A percentile compares a stretch with the other conserved stretches of the same genome.
phyloP scores from a whole-genome alignment of 2,329 filamentous ascomycete genomes.

The Emydomyces testavorans region DNA sequence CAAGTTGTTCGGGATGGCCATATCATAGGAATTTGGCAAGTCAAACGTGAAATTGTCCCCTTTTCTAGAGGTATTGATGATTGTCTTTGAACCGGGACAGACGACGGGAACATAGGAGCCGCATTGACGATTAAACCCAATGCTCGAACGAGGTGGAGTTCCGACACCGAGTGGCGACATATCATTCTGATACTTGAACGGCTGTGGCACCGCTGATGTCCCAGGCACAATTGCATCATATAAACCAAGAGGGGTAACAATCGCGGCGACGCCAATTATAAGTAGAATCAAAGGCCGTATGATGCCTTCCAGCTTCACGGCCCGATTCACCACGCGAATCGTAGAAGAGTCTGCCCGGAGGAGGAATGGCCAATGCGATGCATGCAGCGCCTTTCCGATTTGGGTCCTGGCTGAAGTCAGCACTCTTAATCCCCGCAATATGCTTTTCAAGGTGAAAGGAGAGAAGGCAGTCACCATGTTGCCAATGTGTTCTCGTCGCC shows the following conservation, averaged over 20 bases:
- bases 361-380: slow-evolving; percentile 35
- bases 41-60: slow-evolving; percentile 20
- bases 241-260: slow-evolving; percentile 39
- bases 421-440: neutral
- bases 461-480: slow-evolving; percentile 16
- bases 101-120: slow-evolving; percentile 14
- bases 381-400: slow-evolving; percentile 29
- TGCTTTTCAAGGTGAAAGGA: neutral
- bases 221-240: slow-evolving; percentile 30
- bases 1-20: slow-evolving; percentile 26
- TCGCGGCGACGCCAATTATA: slow-evolving; percentile 28
- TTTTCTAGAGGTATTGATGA: slow-evolving; percentile 1
- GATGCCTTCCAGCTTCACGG: slow-evolving; percentile 21
- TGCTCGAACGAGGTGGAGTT: slow-evolving; percentile 28
- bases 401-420: slow-evolving; percentile 24
- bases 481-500: slow-evolving; percentile 27
- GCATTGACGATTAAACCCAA: slow-evolving; percentile 28
- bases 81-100: slow-evolving; percentile 21
- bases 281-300: slow-evolving; percentile 20
- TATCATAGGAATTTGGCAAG: slow-evolving; percentile 23
- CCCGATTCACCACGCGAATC: slow-evolving; percentile 24
- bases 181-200: slow-evolving; percentile 34
- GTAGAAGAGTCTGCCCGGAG: slow-evolving; percentile 31
- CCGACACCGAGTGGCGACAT: slow-evolving; percentile 30
- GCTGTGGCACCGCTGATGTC: slow-evolving; percentile 10